phyloP scores from a whole-genome alignment of 345 rosid genomes.

The Bruguiera gymnorhiza region DNA sequence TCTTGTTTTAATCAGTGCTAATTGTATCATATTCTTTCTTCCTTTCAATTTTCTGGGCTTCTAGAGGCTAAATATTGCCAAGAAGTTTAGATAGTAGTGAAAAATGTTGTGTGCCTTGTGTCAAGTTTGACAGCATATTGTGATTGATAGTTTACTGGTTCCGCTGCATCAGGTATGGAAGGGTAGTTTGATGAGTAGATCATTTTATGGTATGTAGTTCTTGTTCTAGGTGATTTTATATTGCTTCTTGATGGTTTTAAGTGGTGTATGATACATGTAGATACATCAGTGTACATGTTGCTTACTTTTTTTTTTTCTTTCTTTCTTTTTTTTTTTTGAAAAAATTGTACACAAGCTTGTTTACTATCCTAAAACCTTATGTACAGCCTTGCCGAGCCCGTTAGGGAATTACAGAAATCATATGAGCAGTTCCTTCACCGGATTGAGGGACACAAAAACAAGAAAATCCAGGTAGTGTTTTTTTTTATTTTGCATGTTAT shows the following conservation, averaged over 20 bases:
- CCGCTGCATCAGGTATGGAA: too few species aligned
- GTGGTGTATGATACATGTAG: not conserved
- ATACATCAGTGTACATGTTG: too few species aligned
- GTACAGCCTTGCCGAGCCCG: conserved; percentile 81
- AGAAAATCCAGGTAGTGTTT: conserved; percentile 52
- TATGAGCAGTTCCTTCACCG: conserved; percentile 77
- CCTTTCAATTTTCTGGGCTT: too few species aligned
- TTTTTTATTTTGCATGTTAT: conserved; percentile 14
- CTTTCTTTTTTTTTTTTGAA: not conserved
- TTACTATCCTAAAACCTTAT: conserved; percentile 10
- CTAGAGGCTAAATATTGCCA: too few species aligned
- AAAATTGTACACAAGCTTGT: conserved; percentile 7
- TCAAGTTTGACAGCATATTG: too few species aligned
- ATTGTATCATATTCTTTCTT: too few species aligned
- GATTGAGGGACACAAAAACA: conserved; percentile 59
- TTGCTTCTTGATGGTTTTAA: not conserved
- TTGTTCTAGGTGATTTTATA: too few species aligned
- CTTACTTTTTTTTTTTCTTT: not conserved
- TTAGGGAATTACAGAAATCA: conserved; percentile 78
- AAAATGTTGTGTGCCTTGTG: not conserved
- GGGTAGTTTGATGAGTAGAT: too few species aligned
- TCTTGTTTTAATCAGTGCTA: too few species aligned
- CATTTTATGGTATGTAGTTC: too few species aligned
- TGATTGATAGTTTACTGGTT: too few species aligned
- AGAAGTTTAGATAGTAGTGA: not conserved